Base-by-base conservation (phyloP, 768 basidiomycete genomes). In the Suillus discolor region DNA sequence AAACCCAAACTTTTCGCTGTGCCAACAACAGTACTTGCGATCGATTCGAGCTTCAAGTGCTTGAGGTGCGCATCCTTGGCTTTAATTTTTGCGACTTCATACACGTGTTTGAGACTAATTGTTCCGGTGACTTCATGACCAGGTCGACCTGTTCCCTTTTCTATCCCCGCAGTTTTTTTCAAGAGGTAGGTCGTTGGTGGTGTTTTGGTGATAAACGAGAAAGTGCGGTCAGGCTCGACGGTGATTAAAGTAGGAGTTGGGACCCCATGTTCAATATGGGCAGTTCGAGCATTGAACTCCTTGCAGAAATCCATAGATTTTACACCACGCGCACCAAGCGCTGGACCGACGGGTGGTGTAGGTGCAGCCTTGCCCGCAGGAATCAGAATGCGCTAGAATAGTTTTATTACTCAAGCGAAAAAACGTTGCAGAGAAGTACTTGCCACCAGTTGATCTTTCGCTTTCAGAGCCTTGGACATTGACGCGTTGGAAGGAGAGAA, bases 241-340 rank as follows among this genome's bases (percentile, higher is more conserved):
- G 88, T 93, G 73, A 99, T 96, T 67, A 91, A 79, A n/a, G 96
- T 97, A 12, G 97, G 97, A 45, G 87, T 87, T 8, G 97, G 97
- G 12, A 92, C 86, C 42, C 94, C 94, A 20, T 90, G 88, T 67
- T 89, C 86, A 44, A 97, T 85, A 75, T 94, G 90, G 39, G 93
- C 90, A 23, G 97, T 98, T 69, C 90, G 89, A n/a, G 97, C 96
- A 75, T 99, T 99, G 82, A 99, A 99, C 77, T 99, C 96, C 78
- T 98, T 99, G 84, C 96, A 97, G 75, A 99, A 99, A 81, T 99
- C 97, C 92, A 99, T 99, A 34, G 96, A 95, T 80, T 97, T 98
- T 71, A 99, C 96, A 71, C 97, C 97, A 73, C 94, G 89, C 69
- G 97, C 97, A 81, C 97, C 97, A 62, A 99, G 87, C 39, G 96